Conservation (phyloP, 2,329 filamentous ascomycete species). For the Verticillium nonalfalfae region DNA sequence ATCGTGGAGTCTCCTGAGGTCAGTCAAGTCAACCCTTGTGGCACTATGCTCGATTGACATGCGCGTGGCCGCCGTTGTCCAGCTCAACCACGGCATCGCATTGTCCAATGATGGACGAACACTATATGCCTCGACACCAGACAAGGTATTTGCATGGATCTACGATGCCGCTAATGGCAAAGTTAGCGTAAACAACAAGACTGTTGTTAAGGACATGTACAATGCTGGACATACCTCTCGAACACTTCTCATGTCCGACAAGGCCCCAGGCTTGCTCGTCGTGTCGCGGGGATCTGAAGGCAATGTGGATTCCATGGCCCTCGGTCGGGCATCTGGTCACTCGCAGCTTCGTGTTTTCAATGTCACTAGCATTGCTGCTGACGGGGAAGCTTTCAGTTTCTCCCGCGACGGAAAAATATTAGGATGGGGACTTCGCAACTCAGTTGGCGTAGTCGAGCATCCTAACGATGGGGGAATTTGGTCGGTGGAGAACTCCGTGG, state of each 20-base stretch:
- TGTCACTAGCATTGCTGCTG: constrained; percentile 12
- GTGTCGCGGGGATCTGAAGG: constrained; percentile 53
- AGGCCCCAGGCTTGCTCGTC: constrained; percentile 46
- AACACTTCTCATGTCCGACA: constrained; percentile 52
- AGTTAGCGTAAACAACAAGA: constrained; percentile 29
- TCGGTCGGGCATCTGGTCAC: constrained; percentile 42
- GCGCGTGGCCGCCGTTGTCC: background rate
- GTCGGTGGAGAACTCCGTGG: constrained; percentile 61
- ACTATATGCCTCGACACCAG: constrained; percentile 42
- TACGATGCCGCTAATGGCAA: constrained; percentile 48
- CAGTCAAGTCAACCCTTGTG: background rate
- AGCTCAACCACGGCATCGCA: constrained; percentile 45
- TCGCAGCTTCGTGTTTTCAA: constrained; percentile 52
- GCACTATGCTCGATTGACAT: too few relatives aligned
- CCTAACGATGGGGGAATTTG: constrained; percentile 40
- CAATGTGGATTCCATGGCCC: constrained; percentile 49
- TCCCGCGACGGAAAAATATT: constrained; percentile 37
- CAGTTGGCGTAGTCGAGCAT: constrained; percentile 59
- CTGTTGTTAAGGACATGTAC: constrained; percentile 51
- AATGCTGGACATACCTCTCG: constrained; percentile 52
- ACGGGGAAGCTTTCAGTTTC: constrained; percentile 23
- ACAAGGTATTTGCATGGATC: constrained; percentile 50
- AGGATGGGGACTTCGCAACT: constrained; percentile 65
- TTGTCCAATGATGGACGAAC: constrained; percentile 25
- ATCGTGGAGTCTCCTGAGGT: constrained; percentile 1